Evolutionary conservation across 2,329 filamentous ascomycete genomes (phyloP), one percentile per base, ranked within the genome.

Genomic region (Ceratocystis lukuohia): DNA sequence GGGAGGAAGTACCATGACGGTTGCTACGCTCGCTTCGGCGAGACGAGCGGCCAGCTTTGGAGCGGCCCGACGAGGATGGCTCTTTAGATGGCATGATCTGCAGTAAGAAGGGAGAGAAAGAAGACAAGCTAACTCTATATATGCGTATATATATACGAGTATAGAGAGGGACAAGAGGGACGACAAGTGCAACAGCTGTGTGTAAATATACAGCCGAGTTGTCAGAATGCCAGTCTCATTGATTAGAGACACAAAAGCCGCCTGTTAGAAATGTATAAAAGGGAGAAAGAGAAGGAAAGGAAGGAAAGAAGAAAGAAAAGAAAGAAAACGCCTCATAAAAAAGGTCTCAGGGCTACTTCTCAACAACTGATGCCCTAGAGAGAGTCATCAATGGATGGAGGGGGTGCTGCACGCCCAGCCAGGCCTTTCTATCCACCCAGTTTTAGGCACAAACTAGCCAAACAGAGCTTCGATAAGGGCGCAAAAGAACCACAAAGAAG

Each of bases 11-110:
- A 5, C 61, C 61, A 30, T 63, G 53, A 61, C 67, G 41, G 44
- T 28, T 67, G 61, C 68, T 57, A 59, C 69, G 69, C 44, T 70
- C 69, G 22, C 68, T 67, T 46, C 65, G 68, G 50, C 64, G 69
- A 37, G 67, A 68, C 65, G 64, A 66, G 5, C 66, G 66, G 57
- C 48, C 53, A 12, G 48, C 37, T 30, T 67, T 67, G 41, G 44
- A 37, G 6, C 65, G 65, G 28, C 56, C 33, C 25, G 62, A 64
- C 17, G 65, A 67, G 17, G 63, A 65, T 8, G 37, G 0, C 20
- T 67, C 66, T 44, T 62, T 65, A 20, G 66, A 37, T 8, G 63
- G 63, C 66, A 67, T 67, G 20, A 53, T 50, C 20, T n/a, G 44
- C 30, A 37, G 41, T 10, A 28, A 5, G 17, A n/a, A 28, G 15